Evolutionary conservation across 176 grass and related monocot species (phyloP).

Genomic region (Leersia perrieri): DNA sequence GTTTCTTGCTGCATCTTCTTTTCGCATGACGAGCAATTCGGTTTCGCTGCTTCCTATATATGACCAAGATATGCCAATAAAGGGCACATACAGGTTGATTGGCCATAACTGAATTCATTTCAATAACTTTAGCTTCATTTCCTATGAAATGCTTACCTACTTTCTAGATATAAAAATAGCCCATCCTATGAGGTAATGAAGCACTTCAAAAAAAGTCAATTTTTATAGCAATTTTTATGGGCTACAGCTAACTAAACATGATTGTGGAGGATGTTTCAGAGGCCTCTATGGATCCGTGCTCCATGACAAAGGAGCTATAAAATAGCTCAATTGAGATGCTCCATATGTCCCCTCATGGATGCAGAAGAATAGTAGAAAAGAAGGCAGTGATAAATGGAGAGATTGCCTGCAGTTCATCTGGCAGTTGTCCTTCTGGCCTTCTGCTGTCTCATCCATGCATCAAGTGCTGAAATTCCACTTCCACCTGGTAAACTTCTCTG

Average conservation of each 20-base stretch:
- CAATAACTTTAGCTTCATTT: conserved; percentile 5
- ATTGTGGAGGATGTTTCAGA: conserved; percentile 42
- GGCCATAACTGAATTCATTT: neutral
- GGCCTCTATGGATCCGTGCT: neutral
- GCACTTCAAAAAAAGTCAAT: conserved; percentile 34
- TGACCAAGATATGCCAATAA: neutral
- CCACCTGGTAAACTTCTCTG: conserved; percentile 26
- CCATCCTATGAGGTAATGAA: conserved; percentile 39
- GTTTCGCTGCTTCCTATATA: neutral
- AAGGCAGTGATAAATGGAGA: conserved; percentile 13
- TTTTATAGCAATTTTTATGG: conserved; percentile 25
- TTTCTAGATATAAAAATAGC: conserved; percentile 30
- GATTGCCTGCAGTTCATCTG: neutral
- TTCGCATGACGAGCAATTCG: neutral
- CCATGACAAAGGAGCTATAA: conserved; percentile 24
- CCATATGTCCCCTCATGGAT: conserved; percentile 9
- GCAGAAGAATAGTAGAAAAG: conserved; percentile 35
- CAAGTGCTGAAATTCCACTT: neutral
- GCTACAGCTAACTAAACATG: conserved; percentile 5
- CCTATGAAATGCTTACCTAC: conserved; percentile 14
- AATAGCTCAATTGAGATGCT: conserved; percentile 13
- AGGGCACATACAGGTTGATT: neutral
- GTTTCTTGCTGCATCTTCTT: neutral
- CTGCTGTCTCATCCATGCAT: conserved; percentile 32
- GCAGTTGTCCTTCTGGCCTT: conserved; percentile 27